These are phyloP conservation scores for Mentha longifolia DNA, from an alignment of 257 asterid species.

Conservation along the genomic window DNA sequence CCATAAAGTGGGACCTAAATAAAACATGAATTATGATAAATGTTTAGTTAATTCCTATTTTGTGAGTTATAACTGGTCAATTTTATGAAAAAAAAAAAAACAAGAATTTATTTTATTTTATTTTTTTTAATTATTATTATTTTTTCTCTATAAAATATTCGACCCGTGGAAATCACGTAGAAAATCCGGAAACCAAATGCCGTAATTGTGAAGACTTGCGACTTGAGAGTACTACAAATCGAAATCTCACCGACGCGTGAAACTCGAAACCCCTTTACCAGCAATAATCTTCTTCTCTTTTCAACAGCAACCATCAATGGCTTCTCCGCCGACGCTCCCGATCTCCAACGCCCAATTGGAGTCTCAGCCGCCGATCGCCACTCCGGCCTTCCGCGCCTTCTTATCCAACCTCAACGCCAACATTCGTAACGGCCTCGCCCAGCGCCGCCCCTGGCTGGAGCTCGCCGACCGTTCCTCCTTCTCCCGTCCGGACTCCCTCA, in stretches of 20 bases:
- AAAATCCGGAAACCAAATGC: background rate
- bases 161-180: no score
- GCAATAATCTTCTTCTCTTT: constrained; percentile 16
- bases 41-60: no score
- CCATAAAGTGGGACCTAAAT: no score
- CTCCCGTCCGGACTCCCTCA: constrained; percentile 77
- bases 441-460: constrained; percentile 91
- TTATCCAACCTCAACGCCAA: constrained; percentile 66
- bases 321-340: constrained; percentile 70
- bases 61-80: no score
- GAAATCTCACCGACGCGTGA: constrained; percentile 24
- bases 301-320: constrained; percentile 48
- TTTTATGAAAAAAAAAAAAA: no score
- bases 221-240: no score
- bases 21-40: no score
- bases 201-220: no score
- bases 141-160: no score
- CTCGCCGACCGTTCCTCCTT: constrained; percentile 79
- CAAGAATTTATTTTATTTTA: no score
- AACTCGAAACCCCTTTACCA: background rate
- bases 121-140: no score
- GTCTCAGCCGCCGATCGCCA: constrained; percentile 56
- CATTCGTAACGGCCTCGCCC: constrained; percentile 68
- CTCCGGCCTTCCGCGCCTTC: constrained; percentile 84
- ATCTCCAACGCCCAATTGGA: constrained; percentile 69